Base-by-base conservation (phyloP, 2,329 filamentous ascomycete species). In the Colletotrichum destructivum region DNA sequence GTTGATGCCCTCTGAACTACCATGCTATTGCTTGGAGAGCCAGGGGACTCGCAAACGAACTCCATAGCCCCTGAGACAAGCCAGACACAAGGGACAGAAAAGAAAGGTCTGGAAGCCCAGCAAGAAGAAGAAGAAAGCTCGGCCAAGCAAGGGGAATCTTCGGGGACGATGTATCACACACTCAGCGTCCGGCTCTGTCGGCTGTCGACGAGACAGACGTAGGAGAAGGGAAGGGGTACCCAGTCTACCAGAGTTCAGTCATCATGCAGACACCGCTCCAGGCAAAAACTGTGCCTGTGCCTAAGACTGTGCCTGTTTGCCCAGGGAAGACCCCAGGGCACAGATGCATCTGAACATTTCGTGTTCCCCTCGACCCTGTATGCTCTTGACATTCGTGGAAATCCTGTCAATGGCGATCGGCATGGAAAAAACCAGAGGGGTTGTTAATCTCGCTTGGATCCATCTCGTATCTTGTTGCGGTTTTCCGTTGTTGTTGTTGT, bases 391-490 rank as follows among this genome's bases (percentile, higher is more conserved):
- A 55, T 46, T 59, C 18, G 54, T 55, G 46, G 49, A 54, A 69
- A 55, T 35, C 40, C 59, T 59, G 54, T 69, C 57, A 44, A 71
- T 63, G 65, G 44, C 49, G 69, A 72, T 69, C 65, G 46, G 54
- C 65, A 54, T 54, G 60, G 51, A 52, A 52, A 55, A 61, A 46
- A 65, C 47, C 31, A 35, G 35, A 60, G 51, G 49, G 40, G 69
- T 31, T 69, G 59, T 46, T 49, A 59, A 72, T 72, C 46, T 72
- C 69, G 69, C 69, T 72, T 69, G 44, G 35, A 47, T 44, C 61
- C 15, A 42, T 44, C 23, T 54, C 18, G 11, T 18, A 44, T 21
- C 16, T 23, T 12, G n/a, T 5, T 62, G 46, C n/a, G 16, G 9
- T 31, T 31, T 16, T 42, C 16, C 42, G 23, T 13, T 16, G n/a